Conservation (phyloP, 2,329 filamentous ascomycete genomes). For the Westerdykella sp. region DNA sequence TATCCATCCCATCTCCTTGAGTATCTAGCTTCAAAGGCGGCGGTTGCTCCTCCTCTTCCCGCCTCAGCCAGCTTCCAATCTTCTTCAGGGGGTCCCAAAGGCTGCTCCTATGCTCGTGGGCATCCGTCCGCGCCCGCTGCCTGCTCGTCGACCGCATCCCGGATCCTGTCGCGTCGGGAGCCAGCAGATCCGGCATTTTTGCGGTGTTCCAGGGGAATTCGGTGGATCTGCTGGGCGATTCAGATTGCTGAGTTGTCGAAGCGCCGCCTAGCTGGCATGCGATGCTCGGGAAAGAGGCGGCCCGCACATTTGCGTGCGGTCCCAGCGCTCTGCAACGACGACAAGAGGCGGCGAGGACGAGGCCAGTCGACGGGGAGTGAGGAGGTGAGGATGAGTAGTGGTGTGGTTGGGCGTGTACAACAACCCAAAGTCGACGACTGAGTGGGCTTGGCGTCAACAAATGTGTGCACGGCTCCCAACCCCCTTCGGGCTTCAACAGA, state of each 20-base stretch:
- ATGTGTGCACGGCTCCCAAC: too few relatives aligned
- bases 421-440: too few relatives aligned
- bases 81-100: slow-evolving; percentile 37
- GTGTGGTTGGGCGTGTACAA: too few relatives aligned
- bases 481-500: too few relatives aligned
- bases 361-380: too few relatives aligned
- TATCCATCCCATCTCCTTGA: slow-evolving; percentile 17
- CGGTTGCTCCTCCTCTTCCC: slow-evolving; percentile 30
- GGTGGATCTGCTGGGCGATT: too few relatives aligned
- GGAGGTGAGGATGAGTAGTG: too few relatives aligned
- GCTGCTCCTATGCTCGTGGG: slow-evolving; percentile 25
- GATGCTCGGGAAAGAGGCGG: neutral
- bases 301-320: neutral
- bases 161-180: slow-evolving; percentile 22
- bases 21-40: slow-evolving; percentile 11
- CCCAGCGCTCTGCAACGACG: neutral
- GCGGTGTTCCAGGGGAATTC: neutral
- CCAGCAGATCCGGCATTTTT: slow-evolving; percentile 24
- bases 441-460: too few relatives aligned
- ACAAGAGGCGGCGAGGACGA: too few relatives aligned
- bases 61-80: slow-evolving; percentile 38
- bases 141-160: slow-evolving; percentile 24
- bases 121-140: slow-evolving; percentile 31
- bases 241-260: neutral
- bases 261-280: neutral